Base-by-base conservation (phyloP, 345 rosid species). In the Citrus sinensis region DNA sequence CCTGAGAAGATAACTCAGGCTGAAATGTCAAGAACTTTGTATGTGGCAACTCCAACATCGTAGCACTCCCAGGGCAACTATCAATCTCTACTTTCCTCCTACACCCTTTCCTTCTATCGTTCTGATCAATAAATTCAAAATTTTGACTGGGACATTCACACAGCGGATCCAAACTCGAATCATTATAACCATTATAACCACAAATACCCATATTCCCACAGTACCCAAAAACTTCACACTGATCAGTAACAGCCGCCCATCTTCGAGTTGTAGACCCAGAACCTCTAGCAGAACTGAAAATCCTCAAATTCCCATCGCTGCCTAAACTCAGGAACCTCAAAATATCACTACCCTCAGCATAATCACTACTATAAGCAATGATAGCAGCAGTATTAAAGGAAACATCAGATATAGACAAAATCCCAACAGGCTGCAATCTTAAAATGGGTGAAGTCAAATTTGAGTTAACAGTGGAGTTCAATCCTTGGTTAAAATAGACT, bases 141-240 rank as follows among this genome's bases (percentile, higher is more conserved):
- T 92, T 92, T 82, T 78, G 65, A 6, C 92, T 88, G 0, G 97
- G 97, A 69, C 94, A 92, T 11, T 82, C 86, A 30, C 97, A 91
- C 76, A 77, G 42, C 0, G 97, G 89, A 35, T 71, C 71, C 0
- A 91, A 85, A 70, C 70, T 70, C 2, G 81, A 59, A 65, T 83
- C 88, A 6, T 76, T 82, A 51, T 89, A 88, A 39, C 88, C 88
- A 6, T 76, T 82, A 58, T 90, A 89, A 39, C 89, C 86, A 79
- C 93, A 92, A 72, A 90, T 82, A 74, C 93, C 94, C 82, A 87
- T 67, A 74, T 84, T 82, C 10, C 94, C 97, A 83, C 97, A 90
- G 75, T 78, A 91, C 4, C 92, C 93, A 79, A 76, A 91, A 58
- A 90, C 89, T 64, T 78, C 80, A 82, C 97, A 90, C 67, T 88